Evolutionary conservation across 2,329 filamentous ascomycete genomes (phyloP), one percentile per base, ranked within the genome.

Genomic region (Botrytis pseudocinerea): DNA sequence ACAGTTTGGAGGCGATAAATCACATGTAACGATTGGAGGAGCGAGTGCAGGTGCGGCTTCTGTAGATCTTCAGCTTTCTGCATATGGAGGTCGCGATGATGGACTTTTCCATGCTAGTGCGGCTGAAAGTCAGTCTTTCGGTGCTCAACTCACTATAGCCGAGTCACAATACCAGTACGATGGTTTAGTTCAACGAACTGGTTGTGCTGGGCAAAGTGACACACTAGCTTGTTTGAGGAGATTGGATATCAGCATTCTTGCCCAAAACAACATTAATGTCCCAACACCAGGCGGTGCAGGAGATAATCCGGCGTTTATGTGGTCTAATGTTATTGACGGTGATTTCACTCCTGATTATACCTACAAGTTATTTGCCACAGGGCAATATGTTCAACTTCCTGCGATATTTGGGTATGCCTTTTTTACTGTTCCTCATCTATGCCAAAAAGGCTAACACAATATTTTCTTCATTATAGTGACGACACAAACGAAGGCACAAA

Each of bases 1-100:
- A 5, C 80, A 88, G 80, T 94, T 95, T 76, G 92, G 92, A 6
- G 92, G 92, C 38, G 84, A 94, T 76, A 90, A 91, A 1, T 78
- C 84, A 0, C 91, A 92, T 76, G 90, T 94, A 16, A 88, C 91
- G 0, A 82, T 94, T 0, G 90, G 89, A 25, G 92, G 92, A 16
- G 88, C 86, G 75, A 92, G 89, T 70, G 91, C 92, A 2, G 92
- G 92, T 4, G 92, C 86, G 5, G 88, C 85, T 1, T 90, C 89
- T 6, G 85, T 93, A n/a, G 87, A 85, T 42, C 83, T 92, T 51
- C 89, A 93, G 38, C 84, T 93, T 60, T 88, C 84, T 0, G 87
- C 87, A 0, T 86, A 87, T 71, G 85, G 84, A 3, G 87, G 86
- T 20, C 80, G 81, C 9, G 81, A 87, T 71, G 82, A 82, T 46